Conservation (phyloP, 2,329 filamentous ascomycete species). For the Drechslerella dactyloides region DNA sequence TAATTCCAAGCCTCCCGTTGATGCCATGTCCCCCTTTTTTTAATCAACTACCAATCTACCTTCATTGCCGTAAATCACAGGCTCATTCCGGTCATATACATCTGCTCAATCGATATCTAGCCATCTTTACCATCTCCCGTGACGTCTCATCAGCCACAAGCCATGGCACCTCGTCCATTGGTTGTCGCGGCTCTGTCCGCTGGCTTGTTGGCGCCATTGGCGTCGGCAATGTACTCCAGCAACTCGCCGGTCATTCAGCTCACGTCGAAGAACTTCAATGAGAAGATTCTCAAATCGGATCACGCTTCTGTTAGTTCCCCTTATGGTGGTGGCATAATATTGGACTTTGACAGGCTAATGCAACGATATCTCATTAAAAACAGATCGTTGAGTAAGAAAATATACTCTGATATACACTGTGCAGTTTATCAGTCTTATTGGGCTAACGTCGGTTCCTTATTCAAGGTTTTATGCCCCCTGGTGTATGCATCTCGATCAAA, state of each 20-base stretch:
- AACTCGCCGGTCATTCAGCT: slow-evolving; percentile 86
- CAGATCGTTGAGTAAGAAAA: slow-evolving; percentile 64
- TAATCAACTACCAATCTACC: slow-evolving; percentile 7
- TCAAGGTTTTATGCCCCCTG: slow-evolving; percentile 54
- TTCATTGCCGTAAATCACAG: not conserved
- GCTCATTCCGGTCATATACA: not conserved
- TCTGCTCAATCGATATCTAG: slow-evolving; percentile 3
- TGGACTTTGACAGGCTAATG: slow-evolving; percentile 4
- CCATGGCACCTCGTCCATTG: slow-evolving; percentile 64
- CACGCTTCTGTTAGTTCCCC: slow-evolving; percentile 76
- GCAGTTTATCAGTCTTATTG: slow-evolving; percentile 5
- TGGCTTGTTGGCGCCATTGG: slow-evolving; percentile 70
- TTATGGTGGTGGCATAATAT: no score
- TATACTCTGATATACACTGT: not conserved
- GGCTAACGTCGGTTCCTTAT: slow-evolving; percentile 20
- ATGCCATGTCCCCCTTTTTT: slow-evolving; percentile 14
- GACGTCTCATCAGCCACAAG: not conserved
- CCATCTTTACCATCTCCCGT: not conserved
- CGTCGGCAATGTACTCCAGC: slow-evolving; percentile 80
- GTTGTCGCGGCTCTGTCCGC: slow-evolving; percentile 61
- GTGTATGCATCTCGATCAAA: slow-evolving; percentile 50
- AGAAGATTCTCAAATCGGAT: slow-evolving; percentile 84
- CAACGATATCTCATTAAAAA: slow-evolving; percentile 57
- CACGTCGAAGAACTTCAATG: slow-evolving; percentile 77
- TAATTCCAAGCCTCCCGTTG: slow-evolving; percentile 14